These are phyloP conservation scores for Ganoderma meredithae DNA, from an alignment of 1,284 basidiomycete species.

Conservation along the genomic window DNA sequence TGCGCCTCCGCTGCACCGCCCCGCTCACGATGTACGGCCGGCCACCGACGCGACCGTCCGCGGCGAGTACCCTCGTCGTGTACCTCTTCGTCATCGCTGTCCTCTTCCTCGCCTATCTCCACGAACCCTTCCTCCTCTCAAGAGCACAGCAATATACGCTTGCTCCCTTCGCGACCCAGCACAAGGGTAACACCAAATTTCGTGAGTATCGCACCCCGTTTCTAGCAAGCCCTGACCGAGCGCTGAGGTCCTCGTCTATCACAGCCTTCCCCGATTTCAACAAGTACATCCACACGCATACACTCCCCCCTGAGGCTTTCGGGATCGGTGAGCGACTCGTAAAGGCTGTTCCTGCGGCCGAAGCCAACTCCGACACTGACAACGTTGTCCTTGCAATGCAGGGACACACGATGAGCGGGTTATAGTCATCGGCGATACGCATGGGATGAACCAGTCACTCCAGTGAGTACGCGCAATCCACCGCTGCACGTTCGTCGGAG, in stretches of 20 bases:
- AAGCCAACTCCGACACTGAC: not conserved
- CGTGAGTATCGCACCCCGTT: conserved; percentile 21
- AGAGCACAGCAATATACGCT: conserved; percentile 25
- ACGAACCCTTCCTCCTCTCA: conserved; percentile 35
- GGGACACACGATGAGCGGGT: conserved; percentile 62
- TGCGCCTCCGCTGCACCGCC: not conserved
- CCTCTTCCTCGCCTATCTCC: conserved; percentile 43
- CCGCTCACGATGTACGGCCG: not conserved
- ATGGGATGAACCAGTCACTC: conserved; percentile 78
- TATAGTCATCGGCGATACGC: conserved; percentile 85
- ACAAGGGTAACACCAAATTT: conserved; percentile 30
- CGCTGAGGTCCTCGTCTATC: conserved; percentile 1
- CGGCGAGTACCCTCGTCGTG: conserved; percentile 38
- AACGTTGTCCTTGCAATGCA: conserved; percentile 35
- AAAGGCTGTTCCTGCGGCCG: not conserved
- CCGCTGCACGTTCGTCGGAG: conserved; percentile 16
- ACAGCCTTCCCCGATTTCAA: conserved; percentile 64
- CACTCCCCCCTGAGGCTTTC: conserved; percentile 55
- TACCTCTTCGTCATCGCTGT: conserved; percentile 51
- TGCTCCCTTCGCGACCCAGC: conserved; percentile 19
- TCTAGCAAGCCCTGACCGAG: not conserved
- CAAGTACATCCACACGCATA: conserved; percentile 51
- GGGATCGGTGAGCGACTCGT: conserved; percentile 52
- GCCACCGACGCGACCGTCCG: not conserved
- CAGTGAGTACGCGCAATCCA: conserved; percentile 53